Evolutionary conservation across 306 rosid genomes (phyloP), one percentile per base, ranked within the genome.

Genomic region (Prunus mira): DNA sequence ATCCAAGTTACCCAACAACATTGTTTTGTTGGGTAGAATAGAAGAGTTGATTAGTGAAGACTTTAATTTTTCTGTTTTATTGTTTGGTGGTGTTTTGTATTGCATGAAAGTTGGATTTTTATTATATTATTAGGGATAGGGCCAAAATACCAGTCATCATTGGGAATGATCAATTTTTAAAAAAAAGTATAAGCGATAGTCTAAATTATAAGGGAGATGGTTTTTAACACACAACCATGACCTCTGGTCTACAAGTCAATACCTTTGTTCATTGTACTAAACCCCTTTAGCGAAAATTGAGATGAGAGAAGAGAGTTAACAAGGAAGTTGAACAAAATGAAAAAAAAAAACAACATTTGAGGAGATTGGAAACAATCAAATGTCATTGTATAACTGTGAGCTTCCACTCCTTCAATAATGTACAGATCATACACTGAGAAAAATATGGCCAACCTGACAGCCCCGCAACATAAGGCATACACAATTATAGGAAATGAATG

Each of bases 371-470:
- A 52, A 54, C 30, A 25, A 28, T 13, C 41, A 72, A 38, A 9
- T 72, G 24, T 56, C 76, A 22, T 22, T 34, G 54, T 38, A 65
- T 56, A 28, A 62, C 74, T 55, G 75, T 71, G 77, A 82, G 75
- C 73, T 80, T 75, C 89, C 84, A 84, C 82, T 80, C 83, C 85
- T 78, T 50, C 71, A 74, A 75, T 81, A 73, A 79, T 32, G 70
- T 14, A 20, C 12, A 27, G 68, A 70, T 49, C 45, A 60, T 78
- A 51, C 57, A 84, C 74, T 73, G 86, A 79, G 89, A 80, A 86
- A 82, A 84, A 81, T 84, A 56, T 91, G 97, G 90, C 86, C 87
- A 84, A 84, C 69, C 90, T 89, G 96, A 81, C 93, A 89, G 58
- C 74, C 83, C 87, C 75, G 76, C 85, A 78, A 74, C 71, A 74